These are phyloP conservation scores for Immersiporthe knoxdaviesiana DNA, from an alignment of 2,329 filamentous ascomycete species.

Conservation along the genomic window DNA sequence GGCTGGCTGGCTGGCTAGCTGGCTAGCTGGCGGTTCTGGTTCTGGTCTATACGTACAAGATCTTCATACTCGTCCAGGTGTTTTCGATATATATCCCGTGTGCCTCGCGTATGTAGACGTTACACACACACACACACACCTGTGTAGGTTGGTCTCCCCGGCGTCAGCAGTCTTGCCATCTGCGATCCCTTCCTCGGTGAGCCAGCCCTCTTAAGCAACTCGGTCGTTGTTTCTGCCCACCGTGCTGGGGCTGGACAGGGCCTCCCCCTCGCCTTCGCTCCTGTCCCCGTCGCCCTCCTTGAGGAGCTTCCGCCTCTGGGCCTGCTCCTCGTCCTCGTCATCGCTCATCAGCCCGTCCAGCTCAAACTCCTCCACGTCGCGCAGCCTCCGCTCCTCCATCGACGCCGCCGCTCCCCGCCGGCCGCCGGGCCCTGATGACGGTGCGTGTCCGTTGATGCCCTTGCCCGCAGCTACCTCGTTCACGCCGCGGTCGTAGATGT, in stretches of 20 bases:
- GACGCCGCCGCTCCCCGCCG: background rate
- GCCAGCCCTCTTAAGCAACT: conserved; percentile 31
- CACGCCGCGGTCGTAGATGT: conserved; percentile 73
- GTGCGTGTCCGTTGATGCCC: conserved; percentile 41
- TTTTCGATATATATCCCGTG: background rate
- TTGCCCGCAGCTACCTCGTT: conserved; percentile 44
- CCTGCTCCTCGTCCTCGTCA: conserved; percentile 68
- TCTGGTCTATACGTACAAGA: background rate
- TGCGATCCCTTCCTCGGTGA: background rate
- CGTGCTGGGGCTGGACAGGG: conserved; percentile 52
- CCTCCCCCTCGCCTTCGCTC: conserved; percentile 30
- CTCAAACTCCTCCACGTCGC: conserved; percentile 91
- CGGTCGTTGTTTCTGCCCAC: conserved; percentile 50
- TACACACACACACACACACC: too few relatives aligned
- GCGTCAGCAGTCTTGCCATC: background rate
- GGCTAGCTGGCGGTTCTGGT: background rate
- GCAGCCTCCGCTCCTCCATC: conserved; percentile 60
- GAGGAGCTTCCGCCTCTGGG: conserved; percentile 43
- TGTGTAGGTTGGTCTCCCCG: background rate
- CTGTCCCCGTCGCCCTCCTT: conserved; percentile 37
- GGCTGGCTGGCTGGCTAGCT: background rate
- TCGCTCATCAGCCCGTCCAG: conserved; percentile 88
- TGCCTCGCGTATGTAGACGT: background rate
- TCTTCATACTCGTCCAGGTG: background rate
- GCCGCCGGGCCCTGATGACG: conserved; percentile 6